Base-by-base conservation (phyloP, 768 basidiomycete genomes). In the Mycena galopus region DNA sequence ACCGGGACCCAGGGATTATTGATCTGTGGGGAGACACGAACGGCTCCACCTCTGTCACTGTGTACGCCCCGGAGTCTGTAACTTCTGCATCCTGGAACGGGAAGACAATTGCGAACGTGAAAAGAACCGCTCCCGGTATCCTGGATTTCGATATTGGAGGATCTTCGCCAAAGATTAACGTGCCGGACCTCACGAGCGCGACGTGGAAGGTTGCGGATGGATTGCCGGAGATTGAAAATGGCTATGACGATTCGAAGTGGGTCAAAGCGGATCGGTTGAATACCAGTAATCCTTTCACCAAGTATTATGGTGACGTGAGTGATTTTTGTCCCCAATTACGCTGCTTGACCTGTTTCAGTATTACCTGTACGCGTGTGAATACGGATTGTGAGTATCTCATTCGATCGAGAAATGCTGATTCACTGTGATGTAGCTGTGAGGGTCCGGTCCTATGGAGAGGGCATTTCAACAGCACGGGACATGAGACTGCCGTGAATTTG, bases 371-470 rank as follows among this genome's bases (percentile, higher is more conserved):
- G 90, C 88, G 11, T 91, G 89, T 72, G 90, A 91, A 75, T 91
- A 91, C 76, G 89, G 85, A 58, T 91, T 86, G 90, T 90, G 68
- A 77, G 87, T 80, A 47, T 50, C 33, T 44, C 35, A 17, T 57
- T n/a, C 39, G 53, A 12, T 17, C 47, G 33, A 71, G 17, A 71
- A 29, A 12, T 16, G 19, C 25, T 56, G 51, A 19, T 30, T 57
- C 30, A 47, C 11, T 56, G 37, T 3, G 30, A 37, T 58, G 42
- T 51, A 90, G 90, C 77, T 91, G 90, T 69, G 89, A 90, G 80
- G 89, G 88, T 60, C 81, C 82, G n/a, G 86, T 90, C 27, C 81
- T 91, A 17, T 91, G 88, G 88, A 85, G 89, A 17, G 90, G 90
- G 2, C 88, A 90, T 78, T 91, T 91, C 77, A 81, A 77, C 27